Percentiles rank a stretch among this genome's conserved stretches.
phyloP scores from a whole-genome alignment of 1,284 basidiomycete genomes.

The Flammula alnicola region DNA sequence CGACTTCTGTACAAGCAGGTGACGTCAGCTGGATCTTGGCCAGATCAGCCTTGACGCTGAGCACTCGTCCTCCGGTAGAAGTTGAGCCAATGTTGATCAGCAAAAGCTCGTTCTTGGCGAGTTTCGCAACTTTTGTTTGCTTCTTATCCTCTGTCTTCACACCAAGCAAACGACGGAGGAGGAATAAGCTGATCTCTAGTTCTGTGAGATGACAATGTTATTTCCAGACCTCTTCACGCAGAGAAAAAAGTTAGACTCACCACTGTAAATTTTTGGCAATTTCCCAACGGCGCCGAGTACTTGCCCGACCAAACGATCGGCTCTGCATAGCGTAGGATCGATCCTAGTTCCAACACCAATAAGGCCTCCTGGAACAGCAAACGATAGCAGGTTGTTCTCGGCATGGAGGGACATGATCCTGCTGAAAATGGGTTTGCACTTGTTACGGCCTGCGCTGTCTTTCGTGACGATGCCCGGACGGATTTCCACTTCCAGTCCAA shows the following conservation, averaged over 20 bases:
- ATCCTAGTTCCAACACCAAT: conserved; percentile 98
- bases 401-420: conserved; percentile 91
- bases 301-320: conserved; percentile 96
- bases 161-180: conserved; percentile 91
- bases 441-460: conserved; percentile 88
- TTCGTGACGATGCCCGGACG: conserved; percentile 97
- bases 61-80: conserved; percentile 90
- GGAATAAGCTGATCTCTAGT: conserved; percentile 90
- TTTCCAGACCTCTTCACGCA: too few species aligned
- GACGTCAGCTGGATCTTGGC: conserved; percentile 92
- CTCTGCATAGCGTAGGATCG: conserved; percentile 96
- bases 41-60: conserved; percentile 90
- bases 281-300: conserved; percentile 94
- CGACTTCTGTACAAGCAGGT: conserved; percentile 92
- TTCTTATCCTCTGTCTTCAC: conserved; percentile 99
- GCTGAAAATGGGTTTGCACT: conserved; percentile 94
- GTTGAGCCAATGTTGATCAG: conserved; percentile 95
- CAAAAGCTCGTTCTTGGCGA: conserved; percentile 92
- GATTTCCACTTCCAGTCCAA: conserved; percentile 97
- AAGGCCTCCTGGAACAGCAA: conserved; percentile 96
- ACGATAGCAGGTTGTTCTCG: conserved; percentile 93
- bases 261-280: conserved; percentile 92
- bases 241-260: too few species aligned
- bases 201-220: too few species aligned
- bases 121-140: conserved; percentile 94